Evolutionary conservation across 2,329 filamentous ascomycete genomes (phyloP).

Genomic region (Allantophomopsis lycopodina): DNA sequence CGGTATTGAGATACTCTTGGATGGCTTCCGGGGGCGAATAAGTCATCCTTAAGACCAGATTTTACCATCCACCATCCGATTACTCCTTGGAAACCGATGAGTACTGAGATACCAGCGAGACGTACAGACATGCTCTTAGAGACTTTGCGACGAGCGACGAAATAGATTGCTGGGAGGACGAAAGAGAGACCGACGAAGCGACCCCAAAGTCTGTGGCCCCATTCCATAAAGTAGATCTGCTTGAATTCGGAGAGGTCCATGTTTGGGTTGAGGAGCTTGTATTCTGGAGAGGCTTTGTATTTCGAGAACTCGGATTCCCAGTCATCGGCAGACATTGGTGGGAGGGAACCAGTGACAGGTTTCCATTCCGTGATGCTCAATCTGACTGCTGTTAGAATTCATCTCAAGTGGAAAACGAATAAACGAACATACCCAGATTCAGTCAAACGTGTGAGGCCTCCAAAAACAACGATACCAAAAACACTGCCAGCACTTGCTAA

Average conservation of each 20-base stretch:
- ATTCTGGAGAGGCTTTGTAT: slow-evolving; percentile 88
- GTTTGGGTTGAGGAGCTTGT: slow-evolving; percentile 77
- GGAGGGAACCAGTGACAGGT: slow-evolving; percentile 84
- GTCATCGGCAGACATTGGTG: slow-evolving; percentile 62
- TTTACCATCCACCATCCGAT: slow-evolving; percentile 99
- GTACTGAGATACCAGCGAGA: slow-evolving; percentile 66
- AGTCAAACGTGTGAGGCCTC: slow-evolving; percentile 82
- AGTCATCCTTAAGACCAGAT: slow-evolving; percentile 85
- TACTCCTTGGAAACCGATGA: slow-evolving; percentile 91
- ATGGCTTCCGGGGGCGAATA: slow-evolving; percentile 82
- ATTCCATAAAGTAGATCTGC: slow-evolving; percentile 99
- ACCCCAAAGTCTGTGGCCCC: slow-evolving; percentile 90
- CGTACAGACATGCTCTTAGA: slow-evolving; percentile 64
- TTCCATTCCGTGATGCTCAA: slow-evolving; percentile 98
- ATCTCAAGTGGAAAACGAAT: slow-evolving; percentile 5
- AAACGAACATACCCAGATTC: slow-evolving; percentile 66
- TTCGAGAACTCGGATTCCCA: slow-evolving; percentile 92
- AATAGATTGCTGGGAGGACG: slow-evolving; percentile 77
- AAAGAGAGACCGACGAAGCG: slow-evolving; percentile 84
- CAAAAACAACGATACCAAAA: slow-evolving; percentile 93
- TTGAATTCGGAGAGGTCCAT: slow-evolving; percentile 95
- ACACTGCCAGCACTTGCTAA: slow-evolving; percentile 83
- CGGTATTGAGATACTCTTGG: slow-evolving; percentile 93
- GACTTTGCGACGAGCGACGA: slow-evolving; percentile 68
- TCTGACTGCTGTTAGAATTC: slow-evolving; percentile 27